These are phyloP conservation scores for Sinapis alba DNA, from an alignment of 441 rosid genomes.

Conservation along the genomic window DNA sequence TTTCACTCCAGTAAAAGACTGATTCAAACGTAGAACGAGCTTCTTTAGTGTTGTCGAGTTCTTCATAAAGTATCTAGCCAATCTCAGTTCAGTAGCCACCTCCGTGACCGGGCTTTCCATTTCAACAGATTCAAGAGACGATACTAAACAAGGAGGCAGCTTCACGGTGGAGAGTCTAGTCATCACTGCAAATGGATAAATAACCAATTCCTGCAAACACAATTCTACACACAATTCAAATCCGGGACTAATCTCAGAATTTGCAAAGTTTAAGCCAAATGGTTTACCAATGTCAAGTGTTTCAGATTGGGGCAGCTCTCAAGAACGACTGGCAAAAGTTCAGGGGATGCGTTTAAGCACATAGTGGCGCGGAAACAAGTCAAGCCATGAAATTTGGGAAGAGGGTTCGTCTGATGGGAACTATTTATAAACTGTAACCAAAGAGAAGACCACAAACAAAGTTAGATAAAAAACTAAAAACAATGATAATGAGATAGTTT, in stretches of 20 bases:
- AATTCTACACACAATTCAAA: too few species aligned
- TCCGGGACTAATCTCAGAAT: too few species aligned
- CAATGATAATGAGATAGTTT: not conserved
- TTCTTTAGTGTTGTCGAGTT: not conserved
- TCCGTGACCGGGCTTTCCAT: not conserved
- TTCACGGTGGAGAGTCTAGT: not conserved
- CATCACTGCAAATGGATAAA: too few species aligned
- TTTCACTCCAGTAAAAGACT: not conserved
- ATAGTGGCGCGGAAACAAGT: slow-evolving; percentile 1
- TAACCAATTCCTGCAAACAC: too few species aligned
- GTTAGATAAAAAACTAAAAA: not conserved
- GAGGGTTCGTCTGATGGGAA: not conserved
- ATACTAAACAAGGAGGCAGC: slow-evolving; percentile 5
- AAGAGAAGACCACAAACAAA: not conserved
- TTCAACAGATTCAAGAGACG: slow-evolving; percentile 20
- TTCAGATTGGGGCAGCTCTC: slow-evolving; percentile 7
- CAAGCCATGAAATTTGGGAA: slow-evolving; percentile 12
- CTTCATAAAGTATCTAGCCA: slow-evolving; percentile 8
- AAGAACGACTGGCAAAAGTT: not conserved
- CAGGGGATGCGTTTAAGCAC: not conserved
- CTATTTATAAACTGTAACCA: not conserved
- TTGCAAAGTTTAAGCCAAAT: not conserved
- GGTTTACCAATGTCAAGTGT: not conserved
- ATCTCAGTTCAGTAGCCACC: not conserved
- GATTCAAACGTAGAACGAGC: slow-evolving; percentile 3